Conservation (phyloP, 441 rosid species). For the Mallotus repandus region DNA sequence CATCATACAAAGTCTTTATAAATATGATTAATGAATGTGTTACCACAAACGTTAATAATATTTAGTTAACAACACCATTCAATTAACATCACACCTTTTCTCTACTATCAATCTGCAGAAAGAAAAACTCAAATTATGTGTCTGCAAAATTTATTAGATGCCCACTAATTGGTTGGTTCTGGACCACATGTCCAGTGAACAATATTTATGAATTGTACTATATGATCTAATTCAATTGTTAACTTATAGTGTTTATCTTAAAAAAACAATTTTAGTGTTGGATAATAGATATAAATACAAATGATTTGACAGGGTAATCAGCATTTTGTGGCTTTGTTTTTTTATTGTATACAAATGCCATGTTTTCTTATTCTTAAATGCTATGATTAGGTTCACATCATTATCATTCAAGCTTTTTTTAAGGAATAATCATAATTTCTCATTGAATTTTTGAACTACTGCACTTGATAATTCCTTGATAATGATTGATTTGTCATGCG, state of each 20-base stretch:
- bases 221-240: not conserved
- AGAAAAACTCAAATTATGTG: not conserved
- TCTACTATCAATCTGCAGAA: not conserved
- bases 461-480: not conserved
- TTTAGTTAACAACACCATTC: not conserved
- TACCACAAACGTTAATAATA: not conserved
- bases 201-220: conserved; percentile 1
- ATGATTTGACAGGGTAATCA: conserved; percentile 19
- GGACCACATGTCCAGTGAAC: conserved; percentile 22
- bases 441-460: conserved; percentile 12
- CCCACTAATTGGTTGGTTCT: conserved; percentile 9
- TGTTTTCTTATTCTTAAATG: conserved; percentile 10
- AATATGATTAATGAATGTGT: not conserved
- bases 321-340: conserved; percentile 26
- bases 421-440: conserved; percentile 16
- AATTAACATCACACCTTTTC: not conserved
- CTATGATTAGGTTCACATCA: conserved; percentile 26
- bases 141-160: conserved; percentile 20
- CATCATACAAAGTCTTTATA: not conserved
- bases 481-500: conserved; percentile 16
- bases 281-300: not conserved
- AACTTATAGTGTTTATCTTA: not conserved
- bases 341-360: conserved; percentile 3
- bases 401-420: not conserved
- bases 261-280: conserved; percentile 2